Conservation (phyloP, 805 yeast genomes). For the Ogataea haglerorum region DNA sequence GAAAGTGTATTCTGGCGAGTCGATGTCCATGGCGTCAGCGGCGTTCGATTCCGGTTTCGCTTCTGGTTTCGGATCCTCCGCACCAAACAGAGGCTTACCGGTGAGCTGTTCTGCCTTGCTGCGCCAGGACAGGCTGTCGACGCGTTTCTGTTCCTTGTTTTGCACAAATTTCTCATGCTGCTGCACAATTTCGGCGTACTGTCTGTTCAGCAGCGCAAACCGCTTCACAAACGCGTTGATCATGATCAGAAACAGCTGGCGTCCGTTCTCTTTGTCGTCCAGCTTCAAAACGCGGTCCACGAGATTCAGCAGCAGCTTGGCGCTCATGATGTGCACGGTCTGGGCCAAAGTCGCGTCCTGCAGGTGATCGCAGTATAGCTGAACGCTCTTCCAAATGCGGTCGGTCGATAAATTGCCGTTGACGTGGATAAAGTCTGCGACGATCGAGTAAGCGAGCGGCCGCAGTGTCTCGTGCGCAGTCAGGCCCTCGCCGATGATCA, state of each 20-base stretch:
- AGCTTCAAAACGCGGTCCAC: conserved; percentile 84
- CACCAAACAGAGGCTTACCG: conserved; percentile 23
- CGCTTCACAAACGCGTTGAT: conserved; percentile 85
- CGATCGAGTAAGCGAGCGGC: conserved; percentile 91
- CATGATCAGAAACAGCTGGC: conserved; percentile 80
- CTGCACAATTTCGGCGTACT: conserved; percentile 60
- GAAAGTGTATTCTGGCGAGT: conserved; percentile 33
- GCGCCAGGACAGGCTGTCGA: conserved; percentile 38
- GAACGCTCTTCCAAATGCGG: conserved; percentile 85
- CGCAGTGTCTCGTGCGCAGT: conserved; percentile 87
- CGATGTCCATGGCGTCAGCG: conserved; percentile 17
- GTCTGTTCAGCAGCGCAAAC: conserved; percentile 69
- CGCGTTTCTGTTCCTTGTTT: conserved; percentile 40
- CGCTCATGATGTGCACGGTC: conserved; percentile 95
- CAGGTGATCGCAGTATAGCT: conserved; percentile 73
- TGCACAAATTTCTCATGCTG: conserved; percentile 55
- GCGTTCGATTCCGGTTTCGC: conserved; percentile 1
- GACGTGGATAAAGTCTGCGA: conserved; percentile 93
- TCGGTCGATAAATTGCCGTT: conserved; percentile 76
- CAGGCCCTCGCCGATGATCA: conserved; percentile 87
- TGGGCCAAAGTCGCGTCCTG: conserved; percentile 79
- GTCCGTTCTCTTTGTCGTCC: conserved; percentile 75
- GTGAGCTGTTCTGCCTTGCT: conserved; percentile 37
- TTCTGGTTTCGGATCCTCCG: conserved; percentile 16
- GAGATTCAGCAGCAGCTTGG: conserved; percentile 79